phyloP scores from a whole-genome alignment of 2,329 filamentous ascomycete species.

The Claviceps quebecensis region DNA sequence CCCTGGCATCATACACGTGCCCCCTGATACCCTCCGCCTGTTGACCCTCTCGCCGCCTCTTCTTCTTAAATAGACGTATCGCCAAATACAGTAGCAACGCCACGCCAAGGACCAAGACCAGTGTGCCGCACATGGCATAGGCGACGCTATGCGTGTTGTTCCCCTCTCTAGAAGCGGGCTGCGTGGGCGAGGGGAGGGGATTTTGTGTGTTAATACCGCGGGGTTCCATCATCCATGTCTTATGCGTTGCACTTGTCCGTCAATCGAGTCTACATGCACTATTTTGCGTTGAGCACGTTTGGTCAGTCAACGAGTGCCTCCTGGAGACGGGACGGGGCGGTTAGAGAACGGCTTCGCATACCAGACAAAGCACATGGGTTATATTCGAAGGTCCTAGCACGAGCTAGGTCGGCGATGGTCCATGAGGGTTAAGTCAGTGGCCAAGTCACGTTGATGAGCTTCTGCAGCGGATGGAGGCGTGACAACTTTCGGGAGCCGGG shows the following conservation, averaged over 20 bases:
- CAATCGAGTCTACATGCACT: background rate
- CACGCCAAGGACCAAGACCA: background rate
- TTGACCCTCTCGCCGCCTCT: background rate
- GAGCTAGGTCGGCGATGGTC: background rate
- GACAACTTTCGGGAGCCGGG: no score
- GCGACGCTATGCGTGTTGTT: background rate
- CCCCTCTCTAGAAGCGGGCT: background rate
- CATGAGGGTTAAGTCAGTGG: background rate
- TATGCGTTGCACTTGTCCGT: background rate
- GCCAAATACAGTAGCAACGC: background rate
- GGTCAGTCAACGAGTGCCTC: no score
- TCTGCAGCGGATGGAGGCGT: no score
- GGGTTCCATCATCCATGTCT: background rate
- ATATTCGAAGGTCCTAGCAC: no score
- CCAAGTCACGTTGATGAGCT: background rate
- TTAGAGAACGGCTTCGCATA: no score
- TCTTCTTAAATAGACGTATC: background rate
- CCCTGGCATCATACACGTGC: background rate
- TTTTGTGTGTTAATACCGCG: background rate
- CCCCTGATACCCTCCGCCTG: background rate
- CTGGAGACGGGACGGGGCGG: no score
- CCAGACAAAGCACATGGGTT: no score
- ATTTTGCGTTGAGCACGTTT: background rate
- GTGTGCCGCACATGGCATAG: background rate
- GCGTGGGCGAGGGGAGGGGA: background rate